These are phyloP conservation scores for Xylaria intraflava DNA, from an alignment of 495 filamentous ascomycete genomes.

Conservation along the genomic window DNA sequence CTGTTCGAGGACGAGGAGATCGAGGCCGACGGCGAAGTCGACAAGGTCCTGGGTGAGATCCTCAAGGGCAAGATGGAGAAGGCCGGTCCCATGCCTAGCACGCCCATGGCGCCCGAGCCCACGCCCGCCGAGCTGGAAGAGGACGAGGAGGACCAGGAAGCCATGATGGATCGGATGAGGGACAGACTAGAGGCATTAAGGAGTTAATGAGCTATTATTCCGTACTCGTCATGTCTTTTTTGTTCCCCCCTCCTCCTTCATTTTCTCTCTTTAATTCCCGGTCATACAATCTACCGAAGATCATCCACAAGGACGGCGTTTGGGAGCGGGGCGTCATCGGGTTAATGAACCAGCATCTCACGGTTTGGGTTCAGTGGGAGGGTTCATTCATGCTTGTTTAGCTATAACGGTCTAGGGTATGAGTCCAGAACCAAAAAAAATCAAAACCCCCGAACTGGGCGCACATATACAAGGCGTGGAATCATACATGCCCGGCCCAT, in stretches of 20 bases:
- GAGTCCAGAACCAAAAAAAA: no score
- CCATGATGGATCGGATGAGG: conserved; percentile 87
- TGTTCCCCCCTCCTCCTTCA: neutral
- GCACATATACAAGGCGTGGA: conserved; percentile 18
- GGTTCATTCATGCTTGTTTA: neutral
- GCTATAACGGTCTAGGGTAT: neutral
- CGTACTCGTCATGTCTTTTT: neutral
- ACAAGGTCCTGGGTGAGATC: conserved; percentile 86
- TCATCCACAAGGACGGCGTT: conserved; percentile 16
- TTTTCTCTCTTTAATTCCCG: no score
- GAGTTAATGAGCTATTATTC: conserved; percentile 48
- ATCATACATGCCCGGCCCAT: neutral
- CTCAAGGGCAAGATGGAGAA: conserved; percentile 71
- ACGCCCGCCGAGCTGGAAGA: conserved; percentile 53
- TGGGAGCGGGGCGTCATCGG: conserved; percentile 17
- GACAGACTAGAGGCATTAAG: conserved; percentile 83
- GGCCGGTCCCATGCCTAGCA: conserved; percentile 50
- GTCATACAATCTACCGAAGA: conserved; percentile 1
- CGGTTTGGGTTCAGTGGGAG: conserved; percentile 3
- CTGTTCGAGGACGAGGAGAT: conserved; percentile 71
- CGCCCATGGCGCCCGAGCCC: conserved; percentile 44
- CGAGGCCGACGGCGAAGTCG: conserved; percentile 87
- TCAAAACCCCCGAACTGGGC: neutral
- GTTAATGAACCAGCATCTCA: conserved; percentile 10
- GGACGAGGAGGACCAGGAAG: conserved; percentile 78